Conservation (phyloP, 179 eudicot species). For the Spergularia azorica region DNA sequence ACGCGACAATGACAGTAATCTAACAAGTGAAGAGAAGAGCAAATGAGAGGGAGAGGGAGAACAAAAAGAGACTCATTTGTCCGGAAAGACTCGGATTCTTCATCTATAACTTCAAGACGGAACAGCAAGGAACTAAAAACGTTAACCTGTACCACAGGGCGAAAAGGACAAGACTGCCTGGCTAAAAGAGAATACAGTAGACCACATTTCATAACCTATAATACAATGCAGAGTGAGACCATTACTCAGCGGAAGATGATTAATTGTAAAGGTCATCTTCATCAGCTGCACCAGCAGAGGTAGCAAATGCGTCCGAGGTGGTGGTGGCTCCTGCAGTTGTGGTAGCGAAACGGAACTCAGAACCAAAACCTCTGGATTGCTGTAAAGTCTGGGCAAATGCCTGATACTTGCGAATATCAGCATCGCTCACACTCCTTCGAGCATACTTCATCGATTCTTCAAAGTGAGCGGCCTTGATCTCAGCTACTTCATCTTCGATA, state of each 20-base stretch:
- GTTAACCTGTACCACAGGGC: no score
- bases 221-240: constrained; percentile 4
- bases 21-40: no score
- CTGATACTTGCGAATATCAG: constrained; percentile 86
- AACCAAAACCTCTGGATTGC: constrained; percentile 83
- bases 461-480: constrained; percentile 78
- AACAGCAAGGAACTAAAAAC: no score
- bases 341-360: constrained; percentile 63
- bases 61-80: no score
- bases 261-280: constrained; percentile 83
- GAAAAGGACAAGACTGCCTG: background rate
- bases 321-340: constrained; percentile 33
- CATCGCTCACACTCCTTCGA: constrained; percentile 84
- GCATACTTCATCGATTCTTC: constrained; percentile 92
- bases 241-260: background rate
- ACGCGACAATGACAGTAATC: no score
- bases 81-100: no score
- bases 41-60: no score
- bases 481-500: constrained; percentile 75
- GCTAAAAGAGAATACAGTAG: background rate
- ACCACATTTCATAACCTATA: background rate
- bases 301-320: constrained; percentile 60
- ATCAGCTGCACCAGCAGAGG: constrained; percentile 74
- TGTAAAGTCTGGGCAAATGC: constrained; percentile 85
- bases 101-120: no score